These are phyloP conservation scores for Aspergillus pseudoterreus DNA, from an alignment of 2,329 filamentous ascomycete species.

Conservation along the genomic window DNA sequence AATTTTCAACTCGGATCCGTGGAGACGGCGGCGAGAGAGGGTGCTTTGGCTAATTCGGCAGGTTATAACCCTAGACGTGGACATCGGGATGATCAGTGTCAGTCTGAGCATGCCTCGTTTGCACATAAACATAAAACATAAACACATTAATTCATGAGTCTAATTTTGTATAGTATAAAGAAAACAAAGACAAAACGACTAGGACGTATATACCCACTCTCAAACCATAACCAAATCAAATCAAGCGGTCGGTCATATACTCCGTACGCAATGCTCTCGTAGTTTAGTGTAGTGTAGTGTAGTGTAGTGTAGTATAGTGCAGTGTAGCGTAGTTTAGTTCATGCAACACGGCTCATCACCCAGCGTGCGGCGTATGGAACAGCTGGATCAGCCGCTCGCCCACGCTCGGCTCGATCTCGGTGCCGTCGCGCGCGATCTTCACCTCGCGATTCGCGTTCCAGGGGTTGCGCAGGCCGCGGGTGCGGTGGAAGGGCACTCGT, in stretches of 20 bases:
- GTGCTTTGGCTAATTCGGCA: too few species aligned
- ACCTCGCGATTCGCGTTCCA: constrained; percentile 96
- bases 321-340: too few species aligned
- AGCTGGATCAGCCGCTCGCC: constrained; percentile 73
- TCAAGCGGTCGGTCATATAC: too few species aligned
- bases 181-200: background rate
- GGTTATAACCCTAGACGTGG: too few species aligned
- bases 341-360: background rate
- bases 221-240: too few species aligned
- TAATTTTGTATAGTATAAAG: background rate
- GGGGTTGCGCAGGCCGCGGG: constrained; percentile 79
- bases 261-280: too few species aligned
- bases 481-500: constrained; percentile 82
- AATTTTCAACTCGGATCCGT: background rate
- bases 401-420: constrained; percentile 80
- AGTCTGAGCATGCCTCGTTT: too few species aligned
- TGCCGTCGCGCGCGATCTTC: constrained; percentile 92
- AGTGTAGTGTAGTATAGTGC: too few species aligned
- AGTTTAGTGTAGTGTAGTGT: too few species aligned
- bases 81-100: too few species aligned
- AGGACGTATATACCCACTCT: background rate
- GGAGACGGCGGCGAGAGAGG: too few species aligned
- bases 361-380: constrained; percentile 56
- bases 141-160: background rate
- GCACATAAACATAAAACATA: too few species aligned